Evolutionary conservation across 2,329 filamentous ascomycete genomes (phyloP).

Genomic region (Cyphellophora europaea): DNA sequence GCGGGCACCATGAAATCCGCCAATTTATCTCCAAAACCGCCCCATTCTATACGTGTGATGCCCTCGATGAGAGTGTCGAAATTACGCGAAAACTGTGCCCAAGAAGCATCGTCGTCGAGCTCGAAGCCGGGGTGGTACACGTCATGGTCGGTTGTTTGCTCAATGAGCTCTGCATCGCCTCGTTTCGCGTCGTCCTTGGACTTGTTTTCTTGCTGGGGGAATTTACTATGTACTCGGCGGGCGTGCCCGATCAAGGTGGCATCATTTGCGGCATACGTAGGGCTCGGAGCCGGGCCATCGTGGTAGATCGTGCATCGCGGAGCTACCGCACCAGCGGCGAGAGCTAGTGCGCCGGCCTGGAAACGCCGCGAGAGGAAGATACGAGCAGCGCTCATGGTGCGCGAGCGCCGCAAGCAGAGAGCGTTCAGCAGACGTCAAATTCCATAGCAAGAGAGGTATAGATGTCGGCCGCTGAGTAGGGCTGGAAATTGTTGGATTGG

Average conservation of each 20-base stretch:
- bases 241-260: constrained; percentile 7
- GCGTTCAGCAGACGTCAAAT: too few species aligned
- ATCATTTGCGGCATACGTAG: constrained; percentile 7
- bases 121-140: constrained; percentile 12
- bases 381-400: constrained; percentile 18
- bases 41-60: constrained; percentile 32
- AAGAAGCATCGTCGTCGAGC: constrained; percentile 28
- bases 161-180: constrained; percentile 10
- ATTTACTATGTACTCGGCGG: constrained; percentile 8
- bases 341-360: constrained; percentile 7
- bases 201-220: constrained; percentile 5
- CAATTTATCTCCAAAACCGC: constrained; percentile 43
- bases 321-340: constrained; percentile 9
- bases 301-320: constrained; percentile 5
- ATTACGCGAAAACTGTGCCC: constrained; percentile 42
- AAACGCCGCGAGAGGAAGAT: constrained; percentile 6
- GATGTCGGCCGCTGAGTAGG: too few species aligned
- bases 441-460: too few species aligned
- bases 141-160: constrained; percentile 10
- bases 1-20: constrained; percentile 67
- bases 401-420: constrained; percentile 15
- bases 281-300: constrained; percentile 13
- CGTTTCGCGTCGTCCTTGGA: constrained; percentile 6
- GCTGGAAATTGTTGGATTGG: too few species aligned
- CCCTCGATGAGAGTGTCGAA: constrained; percentile 31